phyloP scores from a whole-genome alignment of 2,329 filamentous ascomycete species.

The Tolypocladium pustulatum region DNA sequence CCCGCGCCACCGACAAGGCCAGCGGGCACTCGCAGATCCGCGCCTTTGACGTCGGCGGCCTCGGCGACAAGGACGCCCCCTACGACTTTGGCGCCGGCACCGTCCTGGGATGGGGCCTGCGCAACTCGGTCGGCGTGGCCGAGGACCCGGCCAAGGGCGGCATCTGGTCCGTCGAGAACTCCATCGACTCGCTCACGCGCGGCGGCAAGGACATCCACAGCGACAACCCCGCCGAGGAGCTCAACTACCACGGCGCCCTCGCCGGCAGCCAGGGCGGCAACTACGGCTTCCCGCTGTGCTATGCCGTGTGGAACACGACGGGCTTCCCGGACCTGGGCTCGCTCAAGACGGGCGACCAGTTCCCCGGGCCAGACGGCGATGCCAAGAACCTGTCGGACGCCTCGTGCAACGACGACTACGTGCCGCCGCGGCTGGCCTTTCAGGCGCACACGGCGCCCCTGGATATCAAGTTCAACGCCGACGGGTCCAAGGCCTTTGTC shows the following conservation, averaged over 20 bases:
- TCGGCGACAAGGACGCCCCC: conserved; percentile 14
- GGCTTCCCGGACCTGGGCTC: conserved; percentile 26
- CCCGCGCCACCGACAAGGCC: conserved; percentile 32
- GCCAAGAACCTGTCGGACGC: conserved; percentile 28
- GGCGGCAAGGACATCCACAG: conserved; percentile 50
- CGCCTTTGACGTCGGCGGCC: conserved; percentile 34
- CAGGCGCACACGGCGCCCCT: conserved; percentile 60
- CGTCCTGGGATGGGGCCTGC: conserved; percentile 56
- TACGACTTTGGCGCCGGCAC: conserved; percentile 37
- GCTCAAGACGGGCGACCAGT: conserved; percentile 38
- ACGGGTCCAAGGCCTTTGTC: conserved; percentile 51
- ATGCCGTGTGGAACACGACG: conserved; percentile 50
- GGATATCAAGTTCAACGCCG: conserved; percentile 55
- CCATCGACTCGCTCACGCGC: conserved; percentile 51
- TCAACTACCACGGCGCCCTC: conserved; percentile 61
- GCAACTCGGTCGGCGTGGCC: conserved; percentile 62
- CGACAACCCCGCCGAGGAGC: conserved; percentile 62
- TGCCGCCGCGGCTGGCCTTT: conserved; percentile 45
- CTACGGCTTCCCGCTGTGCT: conserved; percentile 64
- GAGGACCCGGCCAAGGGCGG: conserved; percentile 45
- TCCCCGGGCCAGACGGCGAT: conserved; percentile 24
- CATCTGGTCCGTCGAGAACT: conserved; percentile 59
- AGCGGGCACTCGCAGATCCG: conserved; percentile 59
- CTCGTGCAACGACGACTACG: conserved; percentile 29
- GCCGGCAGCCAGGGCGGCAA: conserved; percentile 34